Evolutionary conservation across 129 eudicot genomes (phyloP), one percentile per base, ranked within the genome.

Genomic region (Flaveria brownii): DNA sequence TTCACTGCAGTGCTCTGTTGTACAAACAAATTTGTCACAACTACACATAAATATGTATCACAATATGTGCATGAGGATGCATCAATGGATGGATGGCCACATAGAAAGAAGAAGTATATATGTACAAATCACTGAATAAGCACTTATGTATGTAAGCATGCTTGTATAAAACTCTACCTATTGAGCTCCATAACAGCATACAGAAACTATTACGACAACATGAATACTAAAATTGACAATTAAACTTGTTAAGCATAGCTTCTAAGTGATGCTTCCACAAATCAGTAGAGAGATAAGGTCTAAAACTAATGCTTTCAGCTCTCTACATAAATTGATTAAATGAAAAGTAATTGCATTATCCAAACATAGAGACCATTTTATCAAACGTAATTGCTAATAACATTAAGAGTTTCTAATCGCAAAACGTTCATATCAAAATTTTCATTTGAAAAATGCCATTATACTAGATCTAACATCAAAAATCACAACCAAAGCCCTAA

Each of bases 1-100:
- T 78, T 82, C 72, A 63, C 84, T 18, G 83, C 18, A 71, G 82
- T 54, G 18, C 82, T 81, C 89, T 85, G 89, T 80, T 41, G 70
- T 17, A 68, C 64, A 80, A 36, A 42, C 10, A 56, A 43, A 33
- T 57, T 47, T 47, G 43, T 52, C 71, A 80, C 2, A 66, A 6
- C 17, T 55, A 72, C 13, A 11, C 22, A 49, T 43, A 71, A 43
- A 22, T 30, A 2, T 2, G 56, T 23, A 30, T 47, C 23, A 20
- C 18, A 20, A 7, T 22, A 56, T 6, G 25, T 22, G 23, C 41
- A 18, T 55, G 2, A 7, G 73, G 6, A 59, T 9, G 65, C 1
- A 23, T 59, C 7, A 23, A 2, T 1, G 15, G 4, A 30, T 30
- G 1, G 12, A 69, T 14, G 20, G 41, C 41, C 39, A 33, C 39